Evolutionary conservation across 345 rosid species (phyloP).

Genomic region (Odontarrhena argentea): DNA sequence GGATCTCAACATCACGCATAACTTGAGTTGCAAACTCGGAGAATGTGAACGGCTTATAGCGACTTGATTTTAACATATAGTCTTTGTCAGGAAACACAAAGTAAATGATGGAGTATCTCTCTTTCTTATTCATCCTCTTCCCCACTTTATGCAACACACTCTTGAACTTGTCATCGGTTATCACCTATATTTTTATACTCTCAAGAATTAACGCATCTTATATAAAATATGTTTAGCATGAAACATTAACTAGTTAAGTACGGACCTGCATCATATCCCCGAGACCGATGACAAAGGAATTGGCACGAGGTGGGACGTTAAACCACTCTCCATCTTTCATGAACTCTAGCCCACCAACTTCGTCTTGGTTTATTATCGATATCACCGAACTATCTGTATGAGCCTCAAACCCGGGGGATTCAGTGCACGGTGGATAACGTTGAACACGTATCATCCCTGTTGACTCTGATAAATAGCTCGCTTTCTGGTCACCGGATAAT

Average conservation of each 20-base stretch:
- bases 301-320: conserved; percentile 46
- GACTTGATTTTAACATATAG: conserved; percentile 48
- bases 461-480: conserved; percentile 47
- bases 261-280: conserved; percentile 85
- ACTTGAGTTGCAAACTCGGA: conserved; percentile 61
- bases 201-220: not conserved
- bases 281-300: conserved; percentile 51
- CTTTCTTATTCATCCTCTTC: conserved; percentile 40
- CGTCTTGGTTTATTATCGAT: conserved; percentile 57
- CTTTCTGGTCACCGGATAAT: conserved; percentile 7
- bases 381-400: conserved; percentile 77
- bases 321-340: conserved; percentile 59
- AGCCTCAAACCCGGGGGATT: conserved; percentile 48
- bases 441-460: conserved; percentile 55
- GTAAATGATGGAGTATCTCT: conserved; percentile 66
- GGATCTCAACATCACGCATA: conserved; percentile 51
- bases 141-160: conserved; percentile 65
- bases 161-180: conserved; percentile 57
- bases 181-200: conserved; percentile 43
- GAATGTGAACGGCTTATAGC: conserved; percentile 68
- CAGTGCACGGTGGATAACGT: conserved; percentile 48
- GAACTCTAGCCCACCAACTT: conserved; percentile 62
- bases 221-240: not conserved
- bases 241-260: conserved; percentile 13
- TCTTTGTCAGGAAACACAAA: conserved; percentile 63